Evolutionary conservation across 192 early-diverging fungal genomes (phyloP).

Genomic region (Coemansia sp.): DNA sequence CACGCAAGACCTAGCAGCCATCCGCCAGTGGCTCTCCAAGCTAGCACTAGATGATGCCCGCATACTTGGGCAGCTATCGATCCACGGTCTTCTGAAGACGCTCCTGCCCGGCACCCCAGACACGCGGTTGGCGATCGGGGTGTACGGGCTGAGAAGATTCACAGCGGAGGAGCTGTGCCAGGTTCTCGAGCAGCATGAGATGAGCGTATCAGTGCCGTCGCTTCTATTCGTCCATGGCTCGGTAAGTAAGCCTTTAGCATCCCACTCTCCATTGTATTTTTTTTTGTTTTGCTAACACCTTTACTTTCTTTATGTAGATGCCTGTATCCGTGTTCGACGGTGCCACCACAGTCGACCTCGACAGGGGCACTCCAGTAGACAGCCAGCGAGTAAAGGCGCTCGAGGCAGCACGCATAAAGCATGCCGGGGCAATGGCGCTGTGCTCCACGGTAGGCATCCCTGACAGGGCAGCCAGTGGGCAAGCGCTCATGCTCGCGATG

Average conservation of each 20-base stretch:
- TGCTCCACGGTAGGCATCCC: slow-evolving; percentile 10
- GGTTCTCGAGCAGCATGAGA: slow-evolving; percentile 1
- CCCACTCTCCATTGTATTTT: not conserved
- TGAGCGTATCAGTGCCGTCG: not conserved
- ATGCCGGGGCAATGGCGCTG: not conserved
- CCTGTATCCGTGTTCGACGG: slow-evolving; percentile 8
- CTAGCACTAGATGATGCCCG: not conserved
- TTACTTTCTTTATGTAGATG: not conserved
- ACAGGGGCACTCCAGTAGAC: not conserved
- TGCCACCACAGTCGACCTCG: not conserved
- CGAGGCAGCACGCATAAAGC: not conserved
- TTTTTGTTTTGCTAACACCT: too few relatives aligned
- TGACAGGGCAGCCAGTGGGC: not conserved
- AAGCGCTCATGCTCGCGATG: slow-evolving; percentile 7
- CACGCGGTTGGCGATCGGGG: too few relatives aligned
- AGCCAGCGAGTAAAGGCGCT: slow-evolving; percentile 4
- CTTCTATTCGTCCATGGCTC: not conserved
- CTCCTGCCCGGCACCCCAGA: not conserved
- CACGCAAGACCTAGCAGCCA: slow-evolving; percentile 15
- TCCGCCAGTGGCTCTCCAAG: slow-evolving; percentile 19
- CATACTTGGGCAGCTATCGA: not conserved
- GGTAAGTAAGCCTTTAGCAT: not conserved
- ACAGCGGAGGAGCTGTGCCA: not conserved
- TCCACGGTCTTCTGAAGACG: not conserved
- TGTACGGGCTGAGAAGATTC: too few relatives aligned